phyloP scores from a whole-genome alignment of 352 stramenopile genomes.

The Phytopythium cucurbitacearum region DNA sequence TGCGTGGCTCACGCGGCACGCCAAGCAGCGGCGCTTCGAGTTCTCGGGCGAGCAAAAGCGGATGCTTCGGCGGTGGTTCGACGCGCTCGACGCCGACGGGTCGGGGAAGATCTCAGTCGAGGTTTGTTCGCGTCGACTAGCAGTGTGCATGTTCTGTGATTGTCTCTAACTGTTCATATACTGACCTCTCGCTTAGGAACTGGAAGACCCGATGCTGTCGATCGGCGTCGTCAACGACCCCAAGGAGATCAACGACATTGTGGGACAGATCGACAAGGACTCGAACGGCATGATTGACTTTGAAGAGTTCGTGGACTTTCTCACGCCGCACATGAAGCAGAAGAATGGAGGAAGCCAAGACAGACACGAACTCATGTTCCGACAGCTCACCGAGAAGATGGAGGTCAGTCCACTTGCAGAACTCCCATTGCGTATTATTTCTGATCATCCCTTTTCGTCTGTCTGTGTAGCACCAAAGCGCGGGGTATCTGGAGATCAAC shows the following conservation, averaged over 20 bases:
- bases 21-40: slow-evolving; percentile 55
- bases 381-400: slow-evolving; percentile 77
- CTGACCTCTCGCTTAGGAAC: slow-evolving; percentile 20
- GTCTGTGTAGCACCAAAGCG: slow-evolving; percentile 49
- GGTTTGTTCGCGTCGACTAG: slow-evolving; percentile 8
- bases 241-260: slow-evolving; percentile 55
- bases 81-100: slow-evolving; percentile 57
- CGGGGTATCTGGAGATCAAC: slow-evolving; percentile 69
- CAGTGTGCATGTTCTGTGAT: not conserved
- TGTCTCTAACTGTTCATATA: not conserved
- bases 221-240: slow-evolving; percentile 71
- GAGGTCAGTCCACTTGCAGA: slow-evolving; percentile 12
- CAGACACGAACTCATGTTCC: slow-evolving; percentile 69
- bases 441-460: not conserved
- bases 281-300: slow-evolving; percentile 75
- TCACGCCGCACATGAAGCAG: slow-evolving; percentile 49
- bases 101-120: slow-evolving; percentile 75
- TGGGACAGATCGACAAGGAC: slow-evolving; percentile 62
- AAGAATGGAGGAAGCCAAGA: slow-evolving; percentile 33
- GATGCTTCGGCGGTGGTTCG: slow-evolving; percentile 77
- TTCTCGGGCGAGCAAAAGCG: slow-evolving; percentile 69
- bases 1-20: slow-evolving; percentile 58
- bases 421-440: no score
- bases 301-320: slow-evolving; percentile 71
- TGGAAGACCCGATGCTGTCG: slow-evolving; percentile 76